Evolutionary conservation across 2,329 filamentous ascomycete species (phyloP), one percentile per base, ranked within the genome.

Genomic region (Penicillium oxalicum): DNA sequence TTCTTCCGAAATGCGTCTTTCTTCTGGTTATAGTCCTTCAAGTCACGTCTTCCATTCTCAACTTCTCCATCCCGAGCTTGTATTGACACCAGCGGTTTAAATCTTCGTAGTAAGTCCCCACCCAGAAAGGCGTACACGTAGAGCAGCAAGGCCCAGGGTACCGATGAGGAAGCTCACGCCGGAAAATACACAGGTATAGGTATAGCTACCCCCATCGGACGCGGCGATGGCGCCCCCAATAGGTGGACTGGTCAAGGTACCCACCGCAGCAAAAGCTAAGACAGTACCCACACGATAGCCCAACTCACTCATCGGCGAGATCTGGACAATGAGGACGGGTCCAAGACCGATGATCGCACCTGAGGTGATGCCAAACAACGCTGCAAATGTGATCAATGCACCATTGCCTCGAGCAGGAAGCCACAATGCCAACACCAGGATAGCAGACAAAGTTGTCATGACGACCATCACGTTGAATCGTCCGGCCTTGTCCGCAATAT

Each of bases 221-320:
- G 61, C 34, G 12, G 33, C 27, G 25, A 86, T 73, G 4, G 78
- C 80, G 7, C 84, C 84, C 1, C 76, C 83, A 58, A 88, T 84
- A 0, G 85, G 85, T 40, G 76, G 80, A 0, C 83, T 82, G 0
- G 80, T 80, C 46, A 89, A 67, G 0, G 80, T 82, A 5, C 81
- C 83, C n/a, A 88, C 65, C 1, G 79, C 74, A 48, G 81, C 72
- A 40, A 82, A 61, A 12, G 79, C 75, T 58, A 84, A 84, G 5
- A 80, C 71, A 0, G 78, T 74, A 0, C 86, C 86, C 2, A 75
- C 80, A 4, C 85, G 73, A 1, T 82, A 77, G 7, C 86, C 86
- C 34, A 88, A 82, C 61, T 86, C 76, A 18, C 77, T 72, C 25
- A 87, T 77, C 18, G 84, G 81, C 2, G 78, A 81, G 52, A 88